A percentile compares a stretch with the other conserved stretches of the same genome.
Conservation (phyloP, 768 basidiomycete genomes). For the Termitomyces titanicus region DNA sequence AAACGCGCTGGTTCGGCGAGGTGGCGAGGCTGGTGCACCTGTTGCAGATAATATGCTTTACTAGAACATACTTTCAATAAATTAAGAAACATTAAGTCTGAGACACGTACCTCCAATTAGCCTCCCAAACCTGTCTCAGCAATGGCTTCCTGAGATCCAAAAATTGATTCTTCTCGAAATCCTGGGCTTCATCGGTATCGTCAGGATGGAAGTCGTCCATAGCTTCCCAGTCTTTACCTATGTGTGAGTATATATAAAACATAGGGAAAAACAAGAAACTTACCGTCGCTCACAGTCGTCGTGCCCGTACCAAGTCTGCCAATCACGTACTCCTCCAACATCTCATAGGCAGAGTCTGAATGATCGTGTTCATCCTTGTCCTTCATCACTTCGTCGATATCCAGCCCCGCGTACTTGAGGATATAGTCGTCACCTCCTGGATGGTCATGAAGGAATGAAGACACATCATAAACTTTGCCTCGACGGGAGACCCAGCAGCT, state of each 20-base stretch:
- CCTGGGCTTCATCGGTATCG: constrained; percentile 74
- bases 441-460: constrained; percentile 80
- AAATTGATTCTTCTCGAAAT: constrained; percentile 89
- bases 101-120: constrained; percentile 70
- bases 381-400: constrained; percentile 79
- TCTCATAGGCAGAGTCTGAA: constrained; percentile 86
- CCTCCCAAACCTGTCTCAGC: constrained; percentile 81
- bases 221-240: constrained; percentile 75
- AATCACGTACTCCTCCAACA: constrained; percentile 85
- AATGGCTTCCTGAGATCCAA: constrained; percentile 86
- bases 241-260: background rate
- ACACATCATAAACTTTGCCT: constrained; percentile 89
- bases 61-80: constrained; percentile 30
- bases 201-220: constrained; percentile 90
- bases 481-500: constrained; percentile 83
- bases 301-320: constrained; percentile 79
- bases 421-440: constrained; percentile 95
- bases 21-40: constrained; percentile 96
- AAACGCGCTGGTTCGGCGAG: constrained; percentile 78
- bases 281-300: constrained; percentile 75
- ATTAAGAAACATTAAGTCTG: constrained; percentile 1
- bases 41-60: constrained; percentile 93
- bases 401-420: constrained; percentile 77
- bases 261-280: constrained; percentile 21
- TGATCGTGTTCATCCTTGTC: constrained; percentile 82